Percentiles rank a stretch among this genome's conserved stretches.
phyloP scores from a whole-genome alignment of 1,284 basidiomycete genomes.

The Mycosarcoma mackinlayi region DNA sequence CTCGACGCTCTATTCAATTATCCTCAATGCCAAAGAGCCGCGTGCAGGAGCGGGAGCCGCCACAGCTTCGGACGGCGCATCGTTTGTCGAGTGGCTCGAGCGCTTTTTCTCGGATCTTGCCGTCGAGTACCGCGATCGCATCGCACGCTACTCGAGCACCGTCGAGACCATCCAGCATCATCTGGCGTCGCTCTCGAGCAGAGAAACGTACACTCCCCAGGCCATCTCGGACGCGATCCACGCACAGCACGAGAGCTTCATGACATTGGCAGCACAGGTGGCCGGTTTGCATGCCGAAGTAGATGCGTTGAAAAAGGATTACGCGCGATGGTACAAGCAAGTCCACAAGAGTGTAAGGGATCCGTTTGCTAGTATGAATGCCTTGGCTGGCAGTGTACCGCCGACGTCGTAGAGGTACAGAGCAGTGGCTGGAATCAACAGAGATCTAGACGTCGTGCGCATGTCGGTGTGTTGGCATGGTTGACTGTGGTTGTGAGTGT shows the following conservation, averaged over 20 bases:
- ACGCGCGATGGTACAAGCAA: constrained; percentile 63
- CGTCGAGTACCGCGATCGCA: constrained; percentile 51
- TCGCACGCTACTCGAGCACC: constrained; percentile 57
- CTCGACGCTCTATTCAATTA: constrained; percentile 57
- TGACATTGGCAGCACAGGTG: constrained; percentile 64
- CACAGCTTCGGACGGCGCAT: constrained; percentile 51
- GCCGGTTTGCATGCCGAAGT: constrained; percentile 63
- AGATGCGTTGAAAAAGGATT: constrained; percentile 63
- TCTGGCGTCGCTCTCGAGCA: constrained; percentile 41
- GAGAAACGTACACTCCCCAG: constrained; percentile 57
- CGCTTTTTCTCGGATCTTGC: constrained; percentile 58
- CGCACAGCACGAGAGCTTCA: constrained; percentile 63
- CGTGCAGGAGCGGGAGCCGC: constrained; percentile 1
- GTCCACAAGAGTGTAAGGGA: constrained; percentile 59
- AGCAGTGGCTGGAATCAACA: background rate
- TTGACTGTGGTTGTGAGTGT: too few relatives aligned
- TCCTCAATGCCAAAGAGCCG: constrained; percentile 48
- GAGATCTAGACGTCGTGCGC: too few relatives aligned
- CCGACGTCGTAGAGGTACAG: constrained; percentile 16
- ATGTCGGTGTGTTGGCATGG: too few relatives aligned
- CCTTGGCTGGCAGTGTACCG: constrained; percentile 33
- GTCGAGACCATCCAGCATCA: constrained; percentile 65
- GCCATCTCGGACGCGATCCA: constrained; percentile 63
- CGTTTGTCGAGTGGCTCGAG: constrained; percentile 56
- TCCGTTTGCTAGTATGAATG: constrained; percentile 56